Evolutionary conservation across 352 stramenopile genomes (phyloP), one percentile per base, ranked within the genome.

Genomic region (Vaucheria bursata): DNA sequence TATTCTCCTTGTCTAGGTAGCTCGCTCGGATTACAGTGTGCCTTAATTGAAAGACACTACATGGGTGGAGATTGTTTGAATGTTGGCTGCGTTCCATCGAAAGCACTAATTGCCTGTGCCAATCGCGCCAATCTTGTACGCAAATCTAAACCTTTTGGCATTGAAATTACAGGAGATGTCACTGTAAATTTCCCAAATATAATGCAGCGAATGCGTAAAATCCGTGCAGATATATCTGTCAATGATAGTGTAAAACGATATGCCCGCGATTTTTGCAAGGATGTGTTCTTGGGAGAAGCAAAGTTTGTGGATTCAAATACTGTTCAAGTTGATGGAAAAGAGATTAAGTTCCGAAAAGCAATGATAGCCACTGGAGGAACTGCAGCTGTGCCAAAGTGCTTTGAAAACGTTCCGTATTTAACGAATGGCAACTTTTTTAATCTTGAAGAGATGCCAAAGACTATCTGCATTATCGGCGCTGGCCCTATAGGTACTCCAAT

Each of bases 31-130:
- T 74, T 70, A 49, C 87, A 83, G 29, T 87, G 87, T 37, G 86
- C 86, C 7, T 75, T 90, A 37, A 88, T 91, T 59, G 86, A 89
- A 81, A 81, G 79, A 40, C 81, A 89, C 75, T 81, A 88, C 64
- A 79, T 90, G 38, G 89, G 89, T 38, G 89, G 89, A 18, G 88
- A 91, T 79, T 93, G 89, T 80, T 72, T 94, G 3, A 93, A 93
- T 84, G 85, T 91, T 0, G 90, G 90, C 53, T 94, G 90, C 79
- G 88, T 94, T 2, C 90, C 90, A 1, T 88, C 80, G 39, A 94
- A 94, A 70, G 88, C 88, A 0, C 80, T 94, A 25, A 85, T 94
- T 49, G 70, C 72, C 25, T 85, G 81, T 65, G 74, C 85, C 34
- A 66, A 73, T 0, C 59, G 77, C n/a, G 49, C 79, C 1, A 50